Evolutionary conservation across 805 yeast genomes (phyloP).

Genomic region (Candida caryicola): DNA sequence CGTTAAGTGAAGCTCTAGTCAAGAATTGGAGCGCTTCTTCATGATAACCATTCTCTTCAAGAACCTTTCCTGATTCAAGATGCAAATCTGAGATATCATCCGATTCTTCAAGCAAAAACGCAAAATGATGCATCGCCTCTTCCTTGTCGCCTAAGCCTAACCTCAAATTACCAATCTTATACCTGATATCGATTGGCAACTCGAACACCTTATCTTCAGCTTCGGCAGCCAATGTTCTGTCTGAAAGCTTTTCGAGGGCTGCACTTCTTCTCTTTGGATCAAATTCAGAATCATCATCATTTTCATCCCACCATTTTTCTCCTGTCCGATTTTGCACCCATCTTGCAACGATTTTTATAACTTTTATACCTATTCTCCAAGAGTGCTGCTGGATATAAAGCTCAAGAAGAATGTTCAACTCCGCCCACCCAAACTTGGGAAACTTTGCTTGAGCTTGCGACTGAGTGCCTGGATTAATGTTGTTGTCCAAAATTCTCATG

Average conservation of each 20-base stretch:
- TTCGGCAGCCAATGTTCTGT: constrained; percentile 10
- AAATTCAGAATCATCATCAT: constrained; percentile 73
- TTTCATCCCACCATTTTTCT: constrained; percentile 66
- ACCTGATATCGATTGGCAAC: constrained; percentile 84
- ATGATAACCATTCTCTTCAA: constrained; percentile 66
- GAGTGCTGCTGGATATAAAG: constrained; percentile 68
- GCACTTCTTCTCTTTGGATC: constrained; percentile 67
- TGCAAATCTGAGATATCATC: constrained; percentile 71
- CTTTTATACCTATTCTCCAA: constrained; percentile 59
- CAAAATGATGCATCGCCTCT: constrained; percentile 75
- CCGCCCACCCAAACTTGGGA: constrained; percentile 81
- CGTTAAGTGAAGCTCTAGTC: constrained; percentile 52
- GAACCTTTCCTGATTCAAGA: constrained; percentile 69
- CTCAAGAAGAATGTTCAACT: constrained; percentile 79
- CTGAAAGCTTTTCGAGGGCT: constrained; percentile 22
- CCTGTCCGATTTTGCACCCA: constrained; percentile 74
- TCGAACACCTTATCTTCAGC: constrained; percentile 29
- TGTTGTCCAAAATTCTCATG: constrained; percentile 58
- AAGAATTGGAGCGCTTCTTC: constrained; percentile 75
- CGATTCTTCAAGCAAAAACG: constrained; percentile 52
- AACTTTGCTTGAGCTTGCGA: neutral
- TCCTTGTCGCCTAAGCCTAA: constrained; percentile 57
- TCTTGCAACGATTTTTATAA: constrained; percentile 69
- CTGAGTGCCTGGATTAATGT: constrained; percentile 34
- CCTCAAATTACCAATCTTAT: constrained; percentile 74